Evolutionary conservation across 108 stramenopile species (phyloP).

Genomic region (Stephanodiscus triporus): DNA sequence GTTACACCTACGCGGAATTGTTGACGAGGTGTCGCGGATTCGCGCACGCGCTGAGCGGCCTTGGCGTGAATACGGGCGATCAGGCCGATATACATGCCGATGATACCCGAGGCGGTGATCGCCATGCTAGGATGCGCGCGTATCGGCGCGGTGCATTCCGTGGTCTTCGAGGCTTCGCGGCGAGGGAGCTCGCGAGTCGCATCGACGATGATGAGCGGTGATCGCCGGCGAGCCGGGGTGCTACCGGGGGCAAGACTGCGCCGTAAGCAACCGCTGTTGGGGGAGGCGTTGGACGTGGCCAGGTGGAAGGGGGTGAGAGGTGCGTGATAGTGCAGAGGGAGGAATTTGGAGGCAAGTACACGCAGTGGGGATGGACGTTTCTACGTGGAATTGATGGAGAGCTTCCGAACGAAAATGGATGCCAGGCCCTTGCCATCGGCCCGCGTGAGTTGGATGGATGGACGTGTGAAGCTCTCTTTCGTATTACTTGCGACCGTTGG

Average conservation of each 20-base stretch:
- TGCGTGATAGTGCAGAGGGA: slow-evolving; percentile 63
- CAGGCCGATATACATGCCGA: slow-evolving; percentile 85
- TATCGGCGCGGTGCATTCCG: slow-evolving; percentile 82
- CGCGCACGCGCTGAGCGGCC: slow-evolving; percentile 51
- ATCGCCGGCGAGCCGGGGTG: slow-evolving; percentile 67
- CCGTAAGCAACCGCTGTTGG: slow-evolving; percentile 69
- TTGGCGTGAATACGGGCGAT: slow-evolving; percentile 73
- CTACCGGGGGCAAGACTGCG: slow-evolving; percentile 53
- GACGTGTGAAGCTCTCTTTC: too few species aligned
- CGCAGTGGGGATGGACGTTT: slow-evolving; percentile 42
- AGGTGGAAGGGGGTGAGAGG: slow-evolving; percentile 40
- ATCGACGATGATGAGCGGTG: slow-evolving; percentile 67
- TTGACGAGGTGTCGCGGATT: slow-evolving; percentile 60
- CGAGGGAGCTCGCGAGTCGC: slow-evolving; percentile 66
- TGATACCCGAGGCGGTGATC: slow-evolving; percentile 77
- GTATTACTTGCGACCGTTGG: too few species aligned
- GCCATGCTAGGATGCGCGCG: slow-evolving; percentile 84
- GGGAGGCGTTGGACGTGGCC: slow-evolving; percentile 63
- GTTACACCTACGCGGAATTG: slow-evolving; percentile 63
- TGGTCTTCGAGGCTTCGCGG: slow-evolving; percentile 89
- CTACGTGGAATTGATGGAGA: slow-evolving; percentile 47
- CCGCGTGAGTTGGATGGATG: slow-evolving; percentile 44
- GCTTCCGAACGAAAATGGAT: slow-evolving; percentile 21
- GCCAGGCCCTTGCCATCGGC: slow-evolving; percentile 56
- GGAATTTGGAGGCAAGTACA: slow-evolving; percentile 34